Evolutionary conservation across 345 rosid species (phyloP).

Genomic region (Passiflora organensis): DNA sequence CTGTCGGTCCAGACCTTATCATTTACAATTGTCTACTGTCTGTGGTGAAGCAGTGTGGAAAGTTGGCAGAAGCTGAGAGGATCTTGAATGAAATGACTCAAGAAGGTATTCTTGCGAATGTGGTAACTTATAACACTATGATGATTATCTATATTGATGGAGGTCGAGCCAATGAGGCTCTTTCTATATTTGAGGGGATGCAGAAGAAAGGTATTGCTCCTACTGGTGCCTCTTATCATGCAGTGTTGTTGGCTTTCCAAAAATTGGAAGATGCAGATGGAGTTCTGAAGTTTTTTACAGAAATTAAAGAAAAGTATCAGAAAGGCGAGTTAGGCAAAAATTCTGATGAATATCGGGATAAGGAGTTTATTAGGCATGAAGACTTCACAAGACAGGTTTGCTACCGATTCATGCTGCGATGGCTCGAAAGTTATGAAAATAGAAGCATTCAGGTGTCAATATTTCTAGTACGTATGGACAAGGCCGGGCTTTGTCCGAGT

Average conservation of each 20-base stretch:
- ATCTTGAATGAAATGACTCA: constrained; percentile 58
- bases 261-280: constrained; percentile 78
- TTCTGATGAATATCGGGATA: constrained; percentile 46
- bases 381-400: constrained; percentile 61
- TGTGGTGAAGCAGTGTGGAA: constrained; percentile 54
- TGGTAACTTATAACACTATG: constrained; percentile 72
- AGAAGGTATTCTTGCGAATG: constrained; percentile 59
- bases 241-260: constrained; percentile 71
- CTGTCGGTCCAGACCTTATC: constrained; percentile 58
- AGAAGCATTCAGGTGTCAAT: constrained; percentile 49
- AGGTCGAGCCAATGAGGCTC: constrained; percentile 52
- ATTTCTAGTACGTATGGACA: constrained; percentile 66
- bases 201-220: constrained; percentile 53
- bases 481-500: constrained; percentile 42
- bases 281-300: constrained; percentile 62
- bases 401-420: constrained; percentile 78
- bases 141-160: constrained; percentile 63
- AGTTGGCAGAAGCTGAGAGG: constrained; percentile 41
- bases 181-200: constrained; percentile 58
- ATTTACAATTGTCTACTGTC: constrained; percentile 73
- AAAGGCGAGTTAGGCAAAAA: constrained; percentile 53
- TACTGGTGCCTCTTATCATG: constrained; percentile 65
- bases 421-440: constrained; percentile 62
- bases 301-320: constrained; percentile 48
- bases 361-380: constrained; percentile 57